Evolutionary conservation across 768 basidiomycete genomes (phyloP), one percentile per base, ranked within the genome.

Genomic region (Amanita fuliginea): DNA sequence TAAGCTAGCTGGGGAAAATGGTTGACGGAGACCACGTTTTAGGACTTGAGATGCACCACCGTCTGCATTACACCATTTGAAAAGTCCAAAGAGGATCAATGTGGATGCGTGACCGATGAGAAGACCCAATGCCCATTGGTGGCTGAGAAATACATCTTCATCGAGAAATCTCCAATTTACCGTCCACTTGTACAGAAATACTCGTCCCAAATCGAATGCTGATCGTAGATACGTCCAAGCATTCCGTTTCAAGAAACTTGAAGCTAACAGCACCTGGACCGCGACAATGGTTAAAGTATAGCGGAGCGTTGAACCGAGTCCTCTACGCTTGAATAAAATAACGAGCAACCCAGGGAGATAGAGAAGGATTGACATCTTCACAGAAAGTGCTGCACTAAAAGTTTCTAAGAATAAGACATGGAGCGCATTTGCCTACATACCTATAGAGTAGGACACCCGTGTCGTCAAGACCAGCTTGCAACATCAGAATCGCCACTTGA

Each of bases 121-220:
- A 13, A 99, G 69, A 0, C 68, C 65, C 36, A 62, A 67, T 1
- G 86, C 80, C 67, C 84, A 86, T 39, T 59, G 61, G 2, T 65
- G 62, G 52, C 80, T 83, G 42, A 89, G 66, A 66, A 97, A 98
- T 4, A 69, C 70, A n/a, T 76, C 69, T 61, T 93, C 87, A 22
- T 74, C 69, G 2, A 99, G 54, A 59, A 95, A 85, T 40, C 92
- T 78, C 96, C 96, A 99, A 61, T 98, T 99, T 49, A 97, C 93
- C 0, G 95, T 97, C 95, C 95, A 99, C 61, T 88, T 82, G 64
- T 87, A 96, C 26, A 96, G 66, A 67, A 99, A 99, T 6, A 82
- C 74, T 11, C 96, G 83, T 3, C 81, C 80, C 49, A 99, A 71
- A 60, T 98, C 83, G 61, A 95, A 99, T 2, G 96, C 86, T 16